Conservation (phyloP, 352 stramenopile genomes). For the Pythium monospermum region DNA sequence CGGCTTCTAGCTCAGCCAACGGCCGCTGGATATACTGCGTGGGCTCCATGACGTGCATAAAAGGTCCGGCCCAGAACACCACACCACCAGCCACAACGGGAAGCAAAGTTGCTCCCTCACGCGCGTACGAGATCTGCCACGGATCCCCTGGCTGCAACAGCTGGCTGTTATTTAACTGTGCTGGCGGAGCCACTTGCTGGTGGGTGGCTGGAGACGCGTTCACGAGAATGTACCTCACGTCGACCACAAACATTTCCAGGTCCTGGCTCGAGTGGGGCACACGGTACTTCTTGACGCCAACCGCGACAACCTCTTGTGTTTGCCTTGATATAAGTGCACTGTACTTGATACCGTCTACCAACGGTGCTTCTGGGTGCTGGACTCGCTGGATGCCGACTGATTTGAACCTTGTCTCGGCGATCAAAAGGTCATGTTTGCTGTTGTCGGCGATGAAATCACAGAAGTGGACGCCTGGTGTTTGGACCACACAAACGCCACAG, state of each 20-base stretch:
- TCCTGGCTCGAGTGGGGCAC: constrained; percentile 44
- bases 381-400: constrained; percentile 30
- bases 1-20: constrained; percentile 36
- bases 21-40: constrained; percentile 37
- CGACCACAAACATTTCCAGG: constrained; percentile 44
- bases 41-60: constrained; percentile 28
- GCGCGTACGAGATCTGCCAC: constrained; percentile 43
- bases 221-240: constrained; percentile 25
- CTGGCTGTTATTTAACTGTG: constrained; percentile 5
- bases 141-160: background rate
- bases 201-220: constrained; percentile 27
- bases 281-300: constrained; percentile 44
- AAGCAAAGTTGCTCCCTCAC: constrained; percentile 20
- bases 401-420: constrained; percentile 49
- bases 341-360: background rate
- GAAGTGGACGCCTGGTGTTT: constrained; percentile 36
- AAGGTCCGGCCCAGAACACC: constrained; percentile 46
- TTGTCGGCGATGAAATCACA: constrained; percentile 63
- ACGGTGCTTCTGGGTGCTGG: background rate
- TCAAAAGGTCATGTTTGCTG: constrained; percentile 24
- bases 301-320: constrained; percentile 32
- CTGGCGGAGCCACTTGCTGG: constrained; percentile 16
- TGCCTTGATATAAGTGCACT: constrained; percentile 38
- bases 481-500: constrained; percentile 38
- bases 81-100: constrained; percentile 22